A percentile compares a stretch with the other conserved stretches of the same genome.
phyloP scores from a whole-genome alignment of 768 basidiomycete genomes.

The Leucosporidium creatinivorum region DNA sequence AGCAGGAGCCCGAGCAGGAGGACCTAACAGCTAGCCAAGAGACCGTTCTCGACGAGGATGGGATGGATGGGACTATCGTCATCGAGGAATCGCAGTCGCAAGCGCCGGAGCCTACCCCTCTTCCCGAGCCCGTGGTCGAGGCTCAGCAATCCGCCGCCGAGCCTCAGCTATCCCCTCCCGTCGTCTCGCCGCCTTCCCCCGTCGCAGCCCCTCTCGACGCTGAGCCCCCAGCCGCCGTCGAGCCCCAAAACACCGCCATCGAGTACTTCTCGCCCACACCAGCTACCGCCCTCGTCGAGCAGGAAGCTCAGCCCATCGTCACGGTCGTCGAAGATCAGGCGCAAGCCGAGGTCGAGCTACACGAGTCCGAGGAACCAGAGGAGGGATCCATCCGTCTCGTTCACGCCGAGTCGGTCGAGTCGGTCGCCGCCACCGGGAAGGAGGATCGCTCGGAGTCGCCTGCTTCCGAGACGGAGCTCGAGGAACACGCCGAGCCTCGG shows the following conservation, averaged over 20 bases:
- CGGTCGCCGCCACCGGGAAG: too few species aligned
- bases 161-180: neutral
- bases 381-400: neutral
- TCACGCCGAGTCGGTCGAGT: constrained; percentile 1
- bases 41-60: neutral
- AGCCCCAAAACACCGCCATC: neutral
- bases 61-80: neutral
- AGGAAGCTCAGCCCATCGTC: too few species aligned
- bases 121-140: neutral
- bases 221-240: neutral
- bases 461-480: too few species aligned
- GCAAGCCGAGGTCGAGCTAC: neutral
- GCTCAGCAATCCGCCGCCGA: neutral
- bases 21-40: neutral
- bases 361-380: neutral
- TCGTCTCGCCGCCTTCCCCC: neutral
- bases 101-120: neutral
- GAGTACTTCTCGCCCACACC: neutral
- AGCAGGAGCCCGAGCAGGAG: neutral
- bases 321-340: neutral
- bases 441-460: too few species aligned
- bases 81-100: neutral
- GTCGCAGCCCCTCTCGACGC: neutral
- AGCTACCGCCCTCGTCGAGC: neutral
- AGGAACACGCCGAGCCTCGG: neutral